Conservation (phyloP, 2,329 filamentous ascomycete species). For the Aspergillus quadrilineatus region DNA sequence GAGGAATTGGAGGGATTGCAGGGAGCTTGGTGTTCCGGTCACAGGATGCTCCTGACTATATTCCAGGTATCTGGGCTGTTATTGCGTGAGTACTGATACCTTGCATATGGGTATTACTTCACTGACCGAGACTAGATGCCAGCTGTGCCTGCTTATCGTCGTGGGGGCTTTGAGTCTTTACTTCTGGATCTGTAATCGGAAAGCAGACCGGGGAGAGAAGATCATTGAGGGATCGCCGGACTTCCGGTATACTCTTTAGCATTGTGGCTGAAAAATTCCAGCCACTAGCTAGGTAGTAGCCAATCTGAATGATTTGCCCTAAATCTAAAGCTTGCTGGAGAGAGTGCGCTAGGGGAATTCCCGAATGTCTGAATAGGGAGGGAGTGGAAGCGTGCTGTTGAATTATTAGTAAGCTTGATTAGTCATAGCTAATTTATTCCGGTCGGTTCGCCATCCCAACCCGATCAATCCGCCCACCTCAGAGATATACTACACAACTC, state of each 20-base stretch:
- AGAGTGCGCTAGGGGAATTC: no score
- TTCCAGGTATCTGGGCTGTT: constrained; percentile 35
- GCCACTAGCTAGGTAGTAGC: no score
- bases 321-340: no score
- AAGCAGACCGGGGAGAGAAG: constrained; percentile 35
- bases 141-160: constrained; percentile 33
- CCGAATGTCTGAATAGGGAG: no score
- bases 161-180: constrained; percentile 28
- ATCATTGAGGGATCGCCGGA: constrained; percentile 35
- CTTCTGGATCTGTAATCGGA: constrained; percentile 35
- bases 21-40: constrained; percentile 69
- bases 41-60: constrained; percentile 36
- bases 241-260: constrained; percentile 39
- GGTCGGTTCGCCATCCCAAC: no score
- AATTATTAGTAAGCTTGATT: no score
- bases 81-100: constrained; percentile 27
- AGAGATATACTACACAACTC: no score
- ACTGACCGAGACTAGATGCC: constrained; percentile 28
- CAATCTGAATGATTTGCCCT: no score
- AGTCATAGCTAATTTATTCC: no score
- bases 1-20: constrained; percentile 74
- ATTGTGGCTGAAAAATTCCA: neutral
- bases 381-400: no score
- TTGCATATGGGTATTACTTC: neutral
- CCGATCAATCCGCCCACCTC: no score